phyloP scores from a whole-genome alignment of 2,329 filamentous ascomycete genomes.

The Trichoderma hamatum region DNA sequence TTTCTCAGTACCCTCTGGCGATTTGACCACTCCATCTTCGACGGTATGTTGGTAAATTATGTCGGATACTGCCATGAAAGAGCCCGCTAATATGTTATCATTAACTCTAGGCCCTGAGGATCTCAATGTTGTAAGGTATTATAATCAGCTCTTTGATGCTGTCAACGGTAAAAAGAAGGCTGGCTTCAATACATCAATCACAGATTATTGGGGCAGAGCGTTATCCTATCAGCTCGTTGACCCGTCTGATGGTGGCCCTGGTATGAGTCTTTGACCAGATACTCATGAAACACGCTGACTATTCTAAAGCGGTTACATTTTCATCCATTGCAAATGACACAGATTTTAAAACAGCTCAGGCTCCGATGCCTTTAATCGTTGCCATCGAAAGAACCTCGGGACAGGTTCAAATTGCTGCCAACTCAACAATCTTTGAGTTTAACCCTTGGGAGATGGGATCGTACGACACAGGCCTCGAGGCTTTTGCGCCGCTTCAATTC shows the following conservation, averaged over 20 bases:
- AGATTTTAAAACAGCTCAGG: slow-evolving; percentile 64
- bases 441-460: slow-evolving; percentile 80
- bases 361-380: slow-evolving; percentile 74
- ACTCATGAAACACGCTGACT: neutral
- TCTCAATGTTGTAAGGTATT: slow-evolving; percentile 54
- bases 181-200: slow-evolving; percentile 64
- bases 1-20: slow-evolving; percentile 41
- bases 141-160: slow-evolving; percentile 57
- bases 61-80: neutral
- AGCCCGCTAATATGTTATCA: neutral
- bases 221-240: slow-evolving; percentile 79
- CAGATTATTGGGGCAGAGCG: slow-evolving; percentile 80
- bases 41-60: slow-evolving; percentile 33
- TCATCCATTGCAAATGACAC: slow-evolving; percentile 62
- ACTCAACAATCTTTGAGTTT: slow-evolving; percentile 77
- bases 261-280: slow-evolving; percentile 8
- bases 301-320: slow-evolving; percentile 66
- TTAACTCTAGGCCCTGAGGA: slow-evolving; percentile 42
- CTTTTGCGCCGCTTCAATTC: slow-evolving; percentile 71
- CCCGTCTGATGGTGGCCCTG: slow-evolving; percentile 67
- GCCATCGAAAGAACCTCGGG: slow-evolving; percentile 68
- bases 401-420: slow-evolving; percentile 64
- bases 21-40: slow-evolving; percentile 42
- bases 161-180: slow-evolving; percentile 63
- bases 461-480: slow-evolving; percentile 72